phyloP scores from a whole-genome alignment of 352 stramenopile species.

The Phytophthora foliorum region DNA sequence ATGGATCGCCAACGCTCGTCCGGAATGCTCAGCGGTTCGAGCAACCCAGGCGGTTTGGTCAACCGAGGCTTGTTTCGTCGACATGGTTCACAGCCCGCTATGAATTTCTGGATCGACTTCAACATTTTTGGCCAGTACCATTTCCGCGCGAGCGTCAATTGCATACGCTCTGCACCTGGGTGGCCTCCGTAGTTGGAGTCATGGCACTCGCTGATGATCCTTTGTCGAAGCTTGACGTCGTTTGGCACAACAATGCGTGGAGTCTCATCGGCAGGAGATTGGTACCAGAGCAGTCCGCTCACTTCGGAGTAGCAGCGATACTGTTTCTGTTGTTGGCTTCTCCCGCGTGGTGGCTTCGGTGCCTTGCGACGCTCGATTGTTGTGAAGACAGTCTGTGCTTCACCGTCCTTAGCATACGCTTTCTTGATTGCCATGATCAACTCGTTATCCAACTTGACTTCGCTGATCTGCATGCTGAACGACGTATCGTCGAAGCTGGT shows the following conservation, averaged over 20 bases:
- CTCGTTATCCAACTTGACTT: no score
- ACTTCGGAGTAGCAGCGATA: not conserved
- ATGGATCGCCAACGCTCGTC: conserved; percentile 15
- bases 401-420: not conserved
- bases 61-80: conserved; percentile 21
- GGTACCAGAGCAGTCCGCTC: conserved; percentile 5
- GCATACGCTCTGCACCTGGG: conserved; percentile 10
- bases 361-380: no score
- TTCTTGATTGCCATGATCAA: no score
- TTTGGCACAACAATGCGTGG: conserved; percentile 25
- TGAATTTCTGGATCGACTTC: conserved; percentile 17
- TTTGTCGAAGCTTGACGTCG: conserved; percentile 10
- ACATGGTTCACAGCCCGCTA: conserved; percentile 27
- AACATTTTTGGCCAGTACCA: conserved; percentile 26
- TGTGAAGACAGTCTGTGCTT: not conserved
- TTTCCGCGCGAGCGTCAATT: conserved; percentile 10
- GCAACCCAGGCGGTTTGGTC: conserved; percentile 14
- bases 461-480: conserved; percentile 4
- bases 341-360: no score
- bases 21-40: conserved; percentile 16
- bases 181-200: conserved; percentile 26
- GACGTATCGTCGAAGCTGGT: conserved; percentile 17
- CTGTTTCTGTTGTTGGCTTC: not conserved
- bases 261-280: conserved; percentile 5
- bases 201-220: conserved; percentile 15